Evolutionary conservation across 1,139 yeast genomes (phyloP).

Genomic region (Magnusiomyces paraingens): DNA sequence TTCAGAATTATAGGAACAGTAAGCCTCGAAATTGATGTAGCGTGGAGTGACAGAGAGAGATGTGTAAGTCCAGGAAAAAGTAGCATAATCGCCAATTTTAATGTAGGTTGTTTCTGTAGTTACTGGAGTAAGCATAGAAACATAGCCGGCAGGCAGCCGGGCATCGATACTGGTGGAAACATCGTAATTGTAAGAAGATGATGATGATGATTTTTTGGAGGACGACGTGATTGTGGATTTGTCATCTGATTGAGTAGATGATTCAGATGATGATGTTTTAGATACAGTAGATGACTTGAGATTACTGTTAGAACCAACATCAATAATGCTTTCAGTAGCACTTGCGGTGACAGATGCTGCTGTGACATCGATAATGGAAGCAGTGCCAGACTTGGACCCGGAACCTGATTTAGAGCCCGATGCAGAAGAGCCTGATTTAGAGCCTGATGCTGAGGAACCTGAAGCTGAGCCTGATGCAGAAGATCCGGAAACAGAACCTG

Average conservation of each 20-base stretch:
- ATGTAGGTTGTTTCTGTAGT: slow-evolving; percentile 34
- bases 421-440: slow-evolving; percentile 9
- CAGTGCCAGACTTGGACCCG: slow-evolving; percentile 4
- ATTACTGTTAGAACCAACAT: background rate
- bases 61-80: slow-evolving; percentile 39
- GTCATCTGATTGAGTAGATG: slow-evolving; percentile 9
- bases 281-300: background rate
- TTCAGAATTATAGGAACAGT: slow-evolving; percentile 34
- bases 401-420: slow-evolving; percentile 2
- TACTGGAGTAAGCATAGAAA: slow-evolving; percentile 32
- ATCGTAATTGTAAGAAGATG: slow-evolving; percentile 13
- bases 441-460: background rate
- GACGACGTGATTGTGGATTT: slow-evolving; percentile 8
- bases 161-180: slow-evolving; percentile 29
- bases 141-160: slow-evolving; percentile 34
- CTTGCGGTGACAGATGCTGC: slow-evolving; percentile 2
- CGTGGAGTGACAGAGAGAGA: slow-evolving; percentile 33
- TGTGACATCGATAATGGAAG: slow-evolving; percentile 6
- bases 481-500: background rate
- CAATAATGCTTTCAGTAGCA: background rate
- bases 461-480: background rate
- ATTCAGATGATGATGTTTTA: slow-evolving; percentile 1
- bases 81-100: slow-evolving; percentile 36
- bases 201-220: slow-evolving; percentile 8
- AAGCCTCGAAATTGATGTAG: slow-evolving; percentile 35